Conservation (phyloP, 805 yeast species). For the Yamadazyma tumulicola region DNA sequence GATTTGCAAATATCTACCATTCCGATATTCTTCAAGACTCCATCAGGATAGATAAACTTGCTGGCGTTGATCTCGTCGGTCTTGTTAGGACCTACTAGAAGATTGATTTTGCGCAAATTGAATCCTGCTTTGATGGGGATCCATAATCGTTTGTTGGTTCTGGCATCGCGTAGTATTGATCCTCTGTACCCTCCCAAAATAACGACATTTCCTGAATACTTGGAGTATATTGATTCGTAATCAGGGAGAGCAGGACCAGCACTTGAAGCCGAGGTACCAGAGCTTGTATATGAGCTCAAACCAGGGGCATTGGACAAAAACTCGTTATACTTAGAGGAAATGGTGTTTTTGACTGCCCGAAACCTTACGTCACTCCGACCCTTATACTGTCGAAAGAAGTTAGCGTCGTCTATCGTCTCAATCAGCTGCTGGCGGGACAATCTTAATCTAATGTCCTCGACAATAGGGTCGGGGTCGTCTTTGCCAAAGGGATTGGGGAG, state of each 20-base stretch:
- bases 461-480: constrained; percentile 12
- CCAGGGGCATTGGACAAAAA: constrained; percentile 28
- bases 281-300: background rate
- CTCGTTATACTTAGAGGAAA: constrained; percentile 48
- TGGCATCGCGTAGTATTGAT: constrained; percentile 62
- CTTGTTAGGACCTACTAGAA: constrained; percentile 67
- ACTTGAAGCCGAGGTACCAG: constrained; percentile 2
- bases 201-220: constrained; percentile 73
- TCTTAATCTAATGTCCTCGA: constrained; percentile 34
- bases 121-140: constrained; percentile 84
- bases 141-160: constrained; percentile 72
- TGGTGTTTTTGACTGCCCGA: constrained; percentile 64
- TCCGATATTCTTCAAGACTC: constrained; percentile 77
- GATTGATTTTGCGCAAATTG: constrained; percentile 63
- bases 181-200: constrained; percentile 90
- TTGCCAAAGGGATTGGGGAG: constrained; percentile 4
- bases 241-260: constrained; percentile 20
- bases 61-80: constrained; percentile 63
- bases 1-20: constrained; percentile 77
- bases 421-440: constrained; percentile 54
- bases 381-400: constrained; percentile 48
- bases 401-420: constrained; percentile 61
- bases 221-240: constrained; percentile 48
- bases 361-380: constrained; percentile 65
- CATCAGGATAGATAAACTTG: constrained; percentile 61